Percentiles rank a stretch among this genome's conserved stretches.
Conservation (phyloP, 495 filamentous ascomycete species). For the Penicillium canariense region DNA sequence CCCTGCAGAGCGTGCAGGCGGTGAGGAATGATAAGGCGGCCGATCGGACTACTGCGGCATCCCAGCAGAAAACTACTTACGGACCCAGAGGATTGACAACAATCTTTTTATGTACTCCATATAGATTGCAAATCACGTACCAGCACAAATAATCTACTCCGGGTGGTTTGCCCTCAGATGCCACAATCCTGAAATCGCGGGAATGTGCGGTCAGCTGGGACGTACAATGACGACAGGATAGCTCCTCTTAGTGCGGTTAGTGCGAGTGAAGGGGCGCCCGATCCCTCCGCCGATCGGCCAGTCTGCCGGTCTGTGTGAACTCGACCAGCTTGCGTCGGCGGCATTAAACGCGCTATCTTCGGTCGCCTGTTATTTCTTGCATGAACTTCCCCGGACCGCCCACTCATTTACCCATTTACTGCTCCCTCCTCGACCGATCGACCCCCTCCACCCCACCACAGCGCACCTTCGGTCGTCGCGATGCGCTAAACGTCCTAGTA, state of each 20-base stretch:
- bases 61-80: no score
- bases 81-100: no score
- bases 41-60: conserved; percentile 6
- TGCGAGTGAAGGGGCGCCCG: not conserved
- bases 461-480: not conserved
- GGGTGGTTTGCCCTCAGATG: no score
- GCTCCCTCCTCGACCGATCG: not conserved
- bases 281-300: not conserved
- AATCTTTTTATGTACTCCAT: no score
- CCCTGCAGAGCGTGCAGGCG: conserved; percentile 14
- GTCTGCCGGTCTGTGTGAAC: not conserved
- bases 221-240: conserved; percentile 18
- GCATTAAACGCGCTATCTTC: not conserved
- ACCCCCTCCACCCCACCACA: not conserved
- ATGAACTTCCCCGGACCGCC: not conserved
- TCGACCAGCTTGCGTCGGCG: not conserved
- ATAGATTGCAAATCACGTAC: no score
- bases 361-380: not conserved
- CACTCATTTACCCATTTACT: not conserved
- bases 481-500: not conserved
- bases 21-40: conserved; percentile 8
- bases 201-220: conserved; percentile 7
- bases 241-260: not conserved
- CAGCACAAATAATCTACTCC: no score
- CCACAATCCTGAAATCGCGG: not conserved